Evolutionary conservation across 106 monocot species (phyloP), one percentile per base, ranked within the genome.

Genomic region (Dendrobium chrysotoxum): DNA sequence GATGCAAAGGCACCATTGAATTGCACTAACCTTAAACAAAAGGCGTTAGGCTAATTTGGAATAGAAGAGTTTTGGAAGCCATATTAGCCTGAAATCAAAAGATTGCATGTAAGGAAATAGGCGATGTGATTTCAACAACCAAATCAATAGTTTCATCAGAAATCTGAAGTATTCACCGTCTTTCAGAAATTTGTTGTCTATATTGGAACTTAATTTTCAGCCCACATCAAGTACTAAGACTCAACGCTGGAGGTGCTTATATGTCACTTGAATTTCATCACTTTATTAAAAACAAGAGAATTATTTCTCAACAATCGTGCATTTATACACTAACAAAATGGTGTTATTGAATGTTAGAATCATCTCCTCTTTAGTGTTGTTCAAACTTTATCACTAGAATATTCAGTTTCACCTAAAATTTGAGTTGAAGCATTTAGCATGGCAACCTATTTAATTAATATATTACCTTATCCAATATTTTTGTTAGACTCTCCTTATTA

Each of bases 161-260:
- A 83, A 73, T 28, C 0, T 68, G 20, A 83, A n/a, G 65, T 86
- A 4, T 86, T 65, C 21, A 25, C 28, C 9, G 18, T 40, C 6
- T 86, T 82, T 15, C 31, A 50, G 31, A 8, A 10, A 4, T 2
- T 80, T 86, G 12, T 76, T 7, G 7, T 17, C 10, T 30, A 1
- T 10, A 7, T 82, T 40, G 38, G 80, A 39, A 79, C 78, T 16
- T 58, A 82, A 45, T 79, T 86, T 31, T 79, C 30, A 18, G 3
- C 58, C 5, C 28, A 17, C 6, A 80, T 82, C 21, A 31, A 31
- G 31, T 31, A 1, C 39, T 80, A 0, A 71, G 18, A 40, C 46
- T 38, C 26, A 61, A 81, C 50, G n/a, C 5, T 11, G 30, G 55
- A 8, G 57, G 79, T 26, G 79, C 79, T 28, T 79, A 53, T 78